Percentiles rank a stretch among this genome's conserved stretches.
These are phyloP conservation scores for Neoarthrinium moseri DNA, from an alignment of 2,329 filamentous ascomycete genomes.

Conservation along the genomic window DNA sequence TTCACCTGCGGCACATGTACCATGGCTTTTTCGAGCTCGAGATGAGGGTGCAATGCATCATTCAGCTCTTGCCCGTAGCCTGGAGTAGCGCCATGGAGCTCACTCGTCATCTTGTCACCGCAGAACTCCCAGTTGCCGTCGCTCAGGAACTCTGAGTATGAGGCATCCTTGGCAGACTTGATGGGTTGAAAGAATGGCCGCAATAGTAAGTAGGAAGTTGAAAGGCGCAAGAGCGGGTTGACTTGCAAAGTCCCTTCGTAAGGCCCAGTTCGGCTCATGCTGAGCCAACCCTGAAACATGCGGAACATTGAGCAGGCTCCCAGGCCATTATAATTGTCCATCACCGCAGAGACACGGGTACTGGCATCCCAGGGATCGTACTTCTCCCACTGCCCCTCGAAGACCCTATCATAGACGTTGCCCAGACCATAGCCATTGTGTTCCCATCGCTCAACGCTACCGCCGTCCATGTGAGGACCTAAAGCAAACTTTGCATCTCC, in stretches of 20 bases:
- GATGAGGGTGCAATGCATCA: conserved; percentile 64
- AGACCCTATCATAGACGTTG: conserved; percentile 71
- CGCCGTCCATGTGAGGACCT: conserved; percentile 72
- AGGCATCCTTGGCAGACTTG: conserved; percentile 34
- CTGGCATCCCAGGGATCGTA: conserved; percentile 82
- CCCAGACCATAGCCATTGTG: conserved; percentile 64
- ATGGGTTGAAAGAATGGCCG: conserved; percentile 75
- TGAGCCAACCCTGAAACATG: conserved; percentile 88
- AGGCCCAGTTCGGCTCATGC: conserved; percentile 70
- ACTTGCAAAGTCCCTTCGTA: conserved; percentile 79
- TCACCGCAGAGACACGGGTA: conserved; percentile 64
- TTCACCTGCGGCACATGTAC: conserved; percentile 66
- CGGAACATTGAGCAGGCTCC: conserved; percentile 84
- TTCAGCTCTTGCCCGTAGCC: conserved; percentile 71
- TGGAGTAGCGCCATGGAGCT: conserved; percentile 67
- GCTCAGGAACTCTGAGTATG: conserved; percentile 44
- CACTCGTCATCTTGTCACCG: conserved; percentile 45
- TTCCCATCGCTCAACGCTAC: conserved; percentile 76
- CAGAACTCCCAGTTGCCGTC: conserved; percentile 62
- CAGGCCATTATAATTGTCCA: conserved; percentile 76
- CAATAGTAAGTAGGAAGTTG: conserved; percentile 78
- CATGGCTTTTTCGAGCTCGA: conserved; percentile 67
- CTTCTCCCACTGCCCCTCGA: conserved; percentile 73
- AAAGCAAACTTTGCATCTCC: conserved; percentile 68
- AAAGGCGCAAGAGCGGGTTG: conserved; percentile 72